A percentile compares a stretch with the other conserved stretches of the same genome.
Conservation (phyloP, 805 yeast genomes). For the Saccharomycopsis fibuligera region DNA sequence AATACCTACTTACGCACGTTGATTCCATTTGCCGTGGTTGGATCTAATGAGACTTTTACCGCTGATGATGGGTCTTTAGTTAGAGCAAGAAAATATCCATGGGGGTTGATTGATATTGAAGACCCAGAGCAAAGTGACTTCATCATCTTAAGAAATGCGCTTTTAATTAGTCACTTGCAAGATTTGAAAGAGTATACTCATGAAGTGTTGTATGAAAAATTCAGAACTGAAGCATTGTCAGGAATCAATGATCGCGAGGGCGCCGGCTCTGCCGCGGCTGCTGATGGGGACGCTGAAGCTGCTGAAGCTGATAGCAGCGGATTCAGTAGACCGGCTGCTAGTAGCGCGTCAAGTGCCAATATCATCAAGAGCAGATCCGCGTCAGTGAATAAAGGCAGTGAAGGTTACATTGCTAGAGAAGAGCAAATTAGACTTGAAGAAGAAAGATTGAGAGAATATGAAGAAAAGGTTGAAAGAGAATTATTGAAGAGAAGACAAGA, state of each 20-base stretch:
- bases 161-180: slow-evolving; percentile 76
- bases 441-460: slow-evolving; percentile 79
- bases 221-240: slow-evolving; percentile 80
- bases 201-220: slow-evolving; percentile 79
- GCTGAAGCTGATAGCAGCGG: slow-evolving; percentile 2
- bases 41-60: slow-evolving; percentile 57
- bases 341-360: not conserved
- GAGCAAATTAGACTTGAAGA: slow-evolving; percentile 87
- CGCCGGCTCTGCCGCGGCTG: slow-evolving; percentile 14
- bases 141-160: slow-evolving; percentile 68
- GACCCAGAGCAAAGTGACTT: slow-evolving; percentile 76
- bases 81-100: slow-evolving; percentile 51
- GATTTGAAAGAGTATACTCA: slow-evolving; percentile 87
- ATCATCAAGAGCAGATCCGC: slow-evolving; percentile 13
- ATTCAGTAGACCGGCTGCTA: not conserved
- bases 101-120: slow-evolving; percentile 57
- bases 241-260: slow-evolving; percentile 32
- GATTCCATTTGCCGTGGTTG: slow-evolving; percentile 63
- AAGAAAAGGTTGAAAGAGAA: slow-evolving; percentile 85
- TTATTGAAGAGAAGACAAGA: slow-evolving; percentile 75
- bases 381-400: slow-evolving; percentile 26
- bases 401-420: slow-evolving; percentile 60
- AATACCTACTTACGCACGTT: slow-evolving; percentile 57
- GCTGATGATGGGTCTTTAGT: slow-evolving; percentile 35
- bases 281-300: slow-evolving; percentile 21